phyloP scores from a whole-genome alignment of 768 basidiomycete genomes.

The Candolleomyces efflorescens region DNA sequence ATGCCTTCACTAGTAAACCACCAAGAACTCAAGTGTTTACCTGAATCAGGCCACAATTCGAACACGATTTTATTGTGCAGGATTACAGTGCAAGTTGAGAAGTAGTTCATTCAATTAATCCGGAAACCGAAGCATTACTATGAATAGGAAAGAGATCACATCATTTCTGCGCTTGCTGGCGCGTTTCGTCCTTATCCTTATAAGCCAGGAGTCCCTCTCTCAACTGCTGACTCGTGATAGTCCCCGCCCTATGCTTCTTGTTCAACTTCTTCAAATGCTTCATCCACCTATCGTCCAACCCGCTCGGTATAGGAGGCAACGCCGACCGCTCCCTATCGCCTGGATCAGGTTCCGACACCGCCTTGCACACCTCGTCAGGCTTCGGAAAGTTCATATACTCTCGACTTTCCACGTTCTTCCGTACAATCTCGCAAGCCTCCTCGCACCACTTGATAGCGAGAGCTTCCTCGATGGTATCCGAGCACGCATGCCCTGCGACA shows the following conservation, averaged over 20 bases:
- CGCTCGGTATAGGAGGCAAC: not conserved
- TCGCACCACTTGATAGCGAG: not conserved
- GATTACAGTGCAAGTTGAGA: too few relatives aligned
- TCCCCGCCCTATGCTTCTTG: conserved; percentile 18
- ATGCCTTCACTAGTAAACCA: too few relatives aligned
- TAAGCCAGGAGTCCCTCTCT: conserved; percentile 13
- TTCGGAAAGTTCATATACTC: conserved; percentile 18
- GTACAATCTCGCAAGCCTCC: conserved; percentile 8
- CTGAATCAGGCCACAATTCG: too few relatives aligned
- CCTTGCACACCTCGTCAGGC: conserved; percentile 13
- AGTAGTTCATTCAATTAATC: too few relatives aligned
- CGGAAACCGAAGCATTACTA: too few relatives aligned
- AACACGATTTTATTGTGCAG: too few relatives aligned
- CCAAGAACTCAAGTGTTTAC: too few relatives aligned
- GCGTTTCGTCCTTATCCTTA: not conserved
- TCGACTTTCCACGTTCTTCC: conserved; percentile 3
- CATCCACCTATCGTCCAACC: conserved; percentile 15
- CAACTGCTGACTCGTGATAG: conserved; percentile 18
- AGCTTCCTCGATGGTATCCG: not conserved
- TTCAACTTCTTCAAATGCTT: conserved; percentile 25
- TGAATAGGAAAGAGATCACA: too few relatives aligned
- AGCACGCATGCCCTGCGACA: conserved; percentile 1
- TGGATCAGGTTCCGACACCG: conserved; percentile 22
- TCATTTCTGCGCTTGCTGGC: too few relatives aligned
- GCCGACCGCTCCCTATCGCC: conserved; percentile 14